Base-by-base conservation (phyloP, 345 rosid species). In the Brassica cretica region DNA sequence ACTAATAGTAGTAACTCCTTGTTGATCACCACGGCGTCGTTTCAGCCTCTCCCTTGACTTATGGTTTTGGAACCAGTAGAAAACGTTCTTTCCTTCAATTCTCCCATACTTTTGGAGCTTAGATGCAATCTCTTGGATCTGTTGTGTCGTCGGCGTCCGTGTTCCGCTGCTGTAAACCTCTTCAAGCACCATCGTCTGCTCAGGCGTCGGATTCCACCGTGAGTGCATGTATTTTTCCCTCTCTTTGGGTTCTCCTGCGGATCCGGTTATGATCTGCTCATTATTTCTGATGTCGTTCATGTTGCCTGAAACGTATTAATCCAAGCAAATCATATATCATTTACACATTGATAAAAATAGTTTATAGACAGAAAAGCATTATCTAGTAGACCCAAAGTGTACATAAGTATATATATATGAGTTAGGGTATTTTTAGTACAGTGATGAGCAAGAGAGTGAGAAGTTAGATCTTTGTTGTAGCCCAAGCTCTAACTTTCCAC, bases 61-160 rank as follows among this genome's bases (percentile, higher is more conserved):
- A 64, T 88, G 93, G 66, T 89, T 89, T 64, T 89, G 93, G 56
- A 89, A 88, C 93, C 93, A 89, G 84, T 89, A 89, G 75, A 89
- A 89, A 21, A 89, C 91, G 53, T 88, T 89, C 72, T 89, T 89
- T 1, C 93, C 91, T 65, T 89, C 91, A 27, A 88, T 84, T 80
- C 84, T 89, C 15, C 93, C 93, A 64, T 84, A 89, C 76, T 85
- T 74, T 62, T 85, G 82, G 65, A 89, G 93, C 76, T 82, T 82
- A 1, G 81, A 25, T 2, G 91, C 86, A 8, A 89, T 88, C 60
- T 82, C 86, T 71, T 86, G 89, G 83, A 89, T 89, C 79, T 89
- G 88, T 9, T 87, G 85, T 0, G 91, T 82, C 0, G 87, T 68
- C 0, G 93, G 93, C 1, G 87, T 86, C 18, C 90, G 77, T 0